These are phyloP conservation scores for Echium plantagineum DNA, from an alignment of 257 asterid species.

Conservation along the genomic window DNA sequence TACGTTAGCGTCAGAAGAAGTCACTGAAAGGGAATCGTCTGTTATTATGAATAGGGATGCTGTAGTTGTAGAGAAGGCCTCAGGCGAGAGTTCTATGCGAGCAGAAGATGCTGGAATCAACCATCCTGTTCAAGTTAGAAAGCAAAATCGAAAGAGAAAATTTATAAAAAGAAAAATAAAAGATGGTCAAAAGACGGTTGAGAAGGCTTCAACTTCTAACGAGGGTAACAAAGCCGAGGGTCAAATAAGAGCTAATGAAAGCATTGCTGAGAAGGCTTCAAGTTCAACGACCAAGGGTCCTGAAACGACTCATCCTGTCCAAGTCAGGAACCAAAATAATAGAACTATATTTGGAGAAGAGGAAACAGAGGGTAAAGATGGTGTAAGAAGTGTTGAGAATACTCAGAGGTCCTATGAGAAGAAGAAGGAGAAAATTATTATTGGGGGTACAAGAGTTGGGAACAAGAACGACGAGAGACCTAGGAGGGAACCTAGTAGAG, in stretches of 20 bases:
- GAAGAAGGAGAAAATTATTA: neutral
- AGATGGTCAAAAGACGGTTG: no score
- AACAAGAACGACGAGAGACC: neutral
- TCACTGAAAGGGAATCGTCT: no score
- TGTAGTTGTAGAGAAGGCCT: no score
- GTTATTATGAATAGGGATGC: no score
- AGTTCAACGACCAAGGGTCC: neutral
- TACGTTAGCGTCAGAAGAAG: no score
- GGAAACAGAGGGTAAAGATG: neutral
- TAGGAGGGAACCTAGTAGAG: neutral
- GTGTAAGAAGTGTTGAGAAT: neutral
- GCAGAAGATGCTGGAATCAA: conserved; percentile 11
- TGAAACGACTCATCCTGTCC: neutral
- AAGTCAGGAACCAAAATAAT: neutral
- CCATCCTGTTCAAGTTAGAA: neutral
- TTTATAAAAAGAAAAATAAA: neutral
- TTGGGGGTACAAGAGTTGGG: neutral
- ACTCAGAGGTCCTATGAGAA: neutral
- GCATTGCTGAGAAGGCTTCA: neutral
- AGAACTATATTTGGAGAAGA: no score
- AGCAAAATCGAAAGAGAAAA: conserved; percentile 5
- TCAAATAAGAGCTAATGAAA: no score
- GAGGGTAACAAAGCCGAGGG: neutral
- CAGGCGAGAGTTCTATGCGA: conserved; percentile 9
- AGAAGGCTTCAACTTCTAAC: neutral